Conservation (phyloP, 2,329 filamentous ascomycete genomes). For the Ceratocystis alfenasii region DNA sequence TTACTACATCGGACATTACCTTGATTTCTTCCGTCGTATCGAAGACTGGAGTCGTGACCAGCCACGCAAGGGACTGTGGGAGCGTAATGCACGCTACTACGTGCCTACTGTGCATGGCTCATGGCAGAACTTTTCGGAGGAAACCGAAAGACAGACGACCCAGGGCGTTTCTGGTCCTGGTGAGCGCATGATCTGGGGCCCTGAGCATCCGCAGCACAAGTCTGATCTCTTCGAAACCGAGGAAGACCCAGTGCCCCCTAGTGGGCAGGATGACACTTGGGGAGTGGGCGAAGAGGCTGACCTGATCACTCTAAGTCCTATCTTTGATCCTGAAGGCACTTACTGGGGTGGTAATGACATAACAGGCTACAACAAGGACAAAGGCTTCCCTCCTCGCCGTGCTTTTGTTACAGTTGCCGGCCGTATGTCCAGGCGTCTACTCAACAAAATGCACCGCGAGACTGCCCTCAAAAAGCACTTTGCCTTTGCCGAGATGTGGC, state of each 20-base stretch:
- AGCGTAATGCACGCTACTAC: conserved; percentile 67
- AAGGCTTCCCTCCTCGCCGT: conserved; percentile 55
- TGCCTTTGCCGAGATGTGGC: conserved; percentile 97
- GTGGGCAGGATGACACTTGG: conserved; percentile 68
- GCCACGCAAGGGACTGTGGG: conserved; percentile 70
- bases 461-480: conserved; percentile 74
- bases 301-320: conserved; percentile 79
- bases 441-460: conserved; percentile 82
- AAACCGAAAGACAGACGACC: conserved; percentile 30
- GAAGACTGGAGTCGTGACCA: conserved; percentile 58
- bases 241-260: conserved; percentile 59
- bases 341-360: conserved; percentile 76
- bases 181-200: conserved; percentile 68
- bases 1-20: conserved; percentile 80
- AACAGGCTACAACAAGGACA: conserved; percentile 61
- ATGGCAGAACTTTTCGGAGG: conserved; percentile 57
- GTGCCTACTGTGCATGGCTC: conserved; percentile 61
- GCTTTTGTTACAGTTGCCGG: conserved; percentile 82
- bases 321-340: conserved; percentile 81
- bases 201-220: conserved; percentile 54
- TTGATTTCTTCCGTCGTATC: conserved; percentile 58
- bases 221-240: conserved; percentile 61
- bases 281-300: conserved; percentile 85
- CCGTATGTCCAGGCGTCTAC: conserved; percentile 66
- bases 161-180: conserved; percentile 11